Evolutionary conservation across 2,329 filamentous ascomycete genomes (phyloP), one percentile per base, ranked within the genome.

Genomic region (Blastomyces parvus): DNA sequence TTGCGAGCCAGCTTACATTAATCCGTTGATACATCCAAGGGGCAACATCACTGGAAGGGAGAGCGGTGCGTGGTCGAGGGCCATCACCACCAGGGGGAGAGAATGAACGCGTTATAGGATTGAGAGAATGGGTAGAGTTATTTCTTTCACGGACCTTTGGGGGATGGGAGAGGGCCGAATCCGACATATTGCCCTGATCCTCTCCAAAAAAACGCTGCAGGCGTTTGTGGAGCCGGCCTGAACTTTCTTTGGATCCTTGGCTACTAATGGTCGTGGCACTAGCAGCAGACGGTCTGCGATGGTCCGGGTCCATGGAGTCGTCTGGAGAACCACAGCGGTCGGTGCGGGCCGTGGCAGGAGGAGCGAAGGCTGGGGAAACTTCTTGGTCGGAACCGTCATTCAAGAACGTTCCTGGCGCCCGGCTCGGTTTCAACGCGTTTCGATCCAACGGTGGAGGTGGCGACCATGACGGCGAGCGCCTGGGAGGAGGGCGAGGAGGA

Each of bases 11-110:
- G 65, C 86, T 80, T 75, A 90, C 88, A 79, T 90, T 85, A 68
- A 84, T 84, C 73, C 94, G 90, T 76, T 97, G 94, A 73, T 94
- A 97, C 66, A 96, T 83, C 83, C 96, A 99, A n/a, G 94, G 94
- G 48, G 96, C 94, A 64, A 99, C 91, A 76, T 97, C 93, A 71
- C 90, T 94, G 14, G 90, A 90, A 52, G 90, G 90, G 60, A 91
- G 82, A 14, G 92, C 91, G n/a, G 90, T 96, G 69, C 88, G 84
- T 58, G 92, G 90, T 68, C 90, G 83, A 36, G 89, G 91, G 38
- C 40, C 40, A 61, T 84, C 83, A 61, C 84, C 83, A 50, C 9
- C 22, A 50, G 2, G 11, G 46, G 91, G 91, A 61, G 92, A 95
- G 56, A 82, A 83, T 66, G 92, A 76, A 62, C 78, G 74, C 63